These are phyloP conservation scores for Tricholoma furcatifolium DNA, from an alignment of 768 basidiomycete species.

Conservation along the genomic window DNA sequence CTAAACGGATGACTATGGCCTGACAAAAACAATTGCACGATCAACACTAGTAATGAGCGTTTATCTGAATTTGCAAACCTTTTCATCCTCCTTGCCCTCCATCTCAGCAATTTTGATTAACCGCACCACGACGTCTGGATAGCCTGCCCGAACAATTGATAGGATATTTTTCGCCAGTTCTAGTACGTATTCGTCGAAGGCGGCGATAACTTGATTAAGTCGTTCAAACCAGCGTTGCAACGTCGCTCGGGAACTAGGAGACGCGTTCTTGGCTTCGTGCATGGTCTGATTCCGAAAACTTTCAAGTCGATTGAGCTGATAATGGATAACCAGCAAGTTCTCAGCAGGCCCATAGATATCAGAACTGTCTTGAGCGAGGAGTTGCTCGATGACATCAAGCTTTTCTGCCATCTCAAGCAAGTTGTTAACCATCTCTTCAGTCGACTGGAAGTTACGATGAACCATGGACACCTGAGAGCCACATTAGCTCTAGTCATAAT, in stretches of 20 bases:
- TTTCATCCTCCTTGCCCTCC: conserved; percentile 93
- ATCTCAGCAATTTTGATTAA: conserved; percentile 91
- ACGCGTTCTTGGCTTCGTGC: conserved; percentile 88
- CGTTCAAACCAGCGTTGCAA: conserved; percentile 82
- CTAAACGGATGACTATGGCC: conserved; percentile 92
- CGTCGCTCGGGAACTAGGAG: conserved; percentile 62
- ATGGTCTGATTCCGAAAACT: conserved; percentile 92
- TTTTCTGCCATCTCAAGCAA: conserved; percentile 89
- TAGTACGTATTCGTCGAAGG: conserved; percentile 85
- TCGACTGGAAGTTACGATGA: conserved; percentile 92
- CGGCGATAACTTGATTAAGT: conserved; percentile 72
- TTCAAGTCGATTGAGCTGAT: conserved; percentile 89
- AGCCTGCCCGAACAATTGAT: conserved; percentile 73
- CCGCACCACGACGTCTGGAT: conserved; percentile 86
- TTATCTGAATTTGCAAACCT: conserved; percentile 45
- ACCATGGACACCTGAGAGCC: conserved; percentile 82
- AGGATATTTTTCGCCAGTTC: conserved; percentile 77
- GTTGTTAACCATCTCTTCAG: conserved; percentile 94
- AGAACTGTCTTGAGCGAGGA: conserved; percentile 72
- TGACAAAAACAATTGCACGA: conserved; percentile 28
- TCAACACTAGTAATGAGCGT: neutral
- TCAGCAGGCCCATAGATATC: conserved; percentile 85
- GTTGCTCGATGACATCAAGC: conserved; percentile 72
- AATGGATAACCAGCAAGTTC: conserved; percentile 88
- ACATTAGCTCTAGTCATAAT: neutral